Evolutionary conservation across 257 asterid species (phyloP).

Genomic region (Fraxinus cuspidata): DNA sequence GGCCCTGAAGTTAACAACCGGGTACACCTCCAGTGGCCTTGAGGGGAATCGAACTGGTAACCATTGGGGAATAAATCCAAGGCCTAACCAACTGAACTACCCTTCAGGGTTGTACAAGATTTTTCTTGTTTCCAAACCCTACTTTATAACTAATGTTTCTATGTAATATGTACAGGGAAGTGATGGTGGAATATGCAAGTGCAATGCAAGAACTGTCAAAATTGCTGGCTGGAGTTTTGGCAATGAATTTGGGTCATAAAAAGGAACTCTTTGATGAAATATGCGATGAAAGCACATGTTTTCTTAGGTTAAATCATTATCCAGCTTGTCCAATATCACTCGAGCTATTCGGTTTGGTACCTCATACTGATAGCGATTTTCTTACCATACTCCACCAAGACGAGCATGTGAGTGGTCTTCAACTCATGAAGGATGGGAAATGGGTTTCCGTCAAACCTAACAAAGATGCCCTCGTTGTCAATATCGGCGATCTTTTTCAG

Average conservation of each 20-base stretch:
- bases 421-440: constrained; percentile 62
- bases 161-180: constrained; percentile 42
- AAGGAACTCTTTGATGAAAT: constrained; percentile 33
- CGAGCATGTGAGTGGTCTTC: constrained; percentile 71
- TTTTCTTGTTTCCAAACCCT: too few relatives aligned
- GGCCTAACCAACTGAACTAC: too few relatives aligned
- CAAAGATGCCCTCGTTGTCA: constrained; percentile 66
- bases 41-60: too few relatives aligned
- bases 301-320: constrained; percentile 58
- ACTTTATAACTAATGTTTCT: not conserved
- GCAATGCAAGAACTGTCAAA: constrained; percentile 65
- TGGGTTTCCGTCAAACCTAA: constrained; percentile 71
- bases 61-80: too few relatives aligned
- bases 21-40: too few relatives aligned
- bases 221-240: constrained; percentile 43
- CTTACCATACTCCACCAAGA: constrained; percentile 75
- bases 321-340: constrained; percentile 46
- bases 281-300: constrained; percentile 61
- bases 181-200: constrained; percentile 59
- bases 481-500: constrained; percentile 86
- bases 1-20: too few relatives aligned
- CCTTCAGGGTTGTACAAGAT: not conserved
- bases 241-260: constrained; percentile 38
- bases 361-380: constrained; percentile 80
- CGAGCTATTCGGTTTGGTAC: constrained; percentile 51